These are phyloP conservation scores for Emydomyces testavorans DNA, from an alignment of 2,329 filamentous ascomycete species.

Conservation along the genomic window DNA sequence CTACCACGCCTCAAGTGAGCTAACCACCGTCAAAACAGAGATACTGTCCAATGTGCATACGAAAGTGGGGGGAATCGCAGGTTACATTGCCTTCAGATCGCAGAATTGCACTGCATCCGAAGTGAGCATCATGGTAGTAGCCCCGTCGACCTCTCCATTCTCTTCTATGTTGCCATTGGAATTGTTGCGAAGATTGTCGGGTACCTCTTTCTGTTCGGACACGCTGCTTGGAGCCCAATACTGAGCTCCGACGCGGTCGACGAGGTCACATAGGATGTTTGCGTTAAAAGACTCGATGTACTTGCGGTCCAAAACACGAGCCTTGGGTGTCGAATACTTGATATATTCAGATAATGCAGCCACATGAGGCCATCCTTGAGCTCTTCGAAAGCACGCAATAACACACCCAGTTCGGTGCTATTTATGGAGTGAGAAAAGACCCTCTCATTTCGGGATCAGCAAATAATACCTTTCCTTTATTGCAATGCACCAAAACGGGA, in stretches of 20 bases:
- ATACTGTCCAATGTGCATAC: too few relatives aligned
- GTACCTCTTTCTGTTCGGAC: not conserved
- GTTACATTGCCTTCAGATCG: not conserved
- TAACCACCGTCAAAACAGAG: not conserved
- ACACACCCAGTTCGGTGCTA: constrained; percentile 83
- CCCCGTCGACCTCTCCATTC: not conserved
- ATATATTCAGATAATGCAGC: constrained; percentile 62
- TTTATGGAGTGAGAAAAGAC: not conserved
- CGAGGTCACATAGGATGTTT: constrained; percentile 18
- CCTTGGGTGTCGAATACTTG: constrained; percentile 45
- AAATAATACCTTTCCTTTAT: constrained; percentile 61
- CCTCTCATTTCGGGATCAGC: not conserved
- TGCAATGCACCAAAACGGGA: constrained; percentile 80
- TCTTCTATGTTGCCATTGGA: not conserved
- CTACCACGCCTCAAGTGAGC: not conserved
- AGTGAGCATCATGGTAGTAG: not conserved
- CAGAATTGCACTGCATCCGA: not conserved
- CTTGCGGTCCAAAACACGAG: constrained; percentile 30
- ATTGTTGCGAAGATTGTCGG: not conserved
- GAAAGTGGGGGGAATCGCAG: too few relatives aligned
- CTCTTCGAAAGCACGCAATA: constrained; percentile 65
- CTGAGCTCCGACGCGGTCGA: constrained; percentile 16
- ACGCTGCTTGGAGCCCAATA: constrained; percentile 13
- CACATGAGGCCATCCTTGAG: constrained; percentile 54
- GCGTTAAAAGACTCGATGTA: constrained; percentile 23